These are phyloP conservation scores for Zygoascus tannicola DNA, from an alignment of 805 yeast genomes.

Conservation along the genomic window DNA sequence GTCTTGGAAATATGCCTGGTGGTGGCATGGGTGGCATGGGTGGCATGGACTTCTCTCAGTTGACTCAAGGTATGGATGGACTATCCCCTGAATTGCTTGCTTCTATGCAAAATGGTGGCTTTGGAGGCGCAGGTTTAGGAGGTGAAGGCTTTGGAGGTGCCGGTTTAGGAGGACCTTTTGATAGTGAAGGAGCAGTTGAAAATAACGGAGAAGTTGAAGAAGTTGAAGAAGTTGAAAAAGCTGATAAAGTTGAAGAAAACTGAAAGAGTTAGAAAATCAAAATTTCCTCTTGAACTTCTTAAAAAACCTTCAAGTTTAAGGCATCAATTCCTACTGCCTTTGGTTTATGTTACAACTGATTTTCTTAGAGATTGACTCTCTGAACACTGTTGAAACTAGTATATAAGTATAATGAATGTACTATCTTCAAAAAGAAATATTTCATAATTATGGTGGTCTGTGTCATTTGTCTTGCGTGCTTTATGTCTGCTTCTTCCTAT, in stretches of 20 bases:
- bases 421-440: too few species aligned
- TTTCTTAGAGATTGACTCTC: too few species aligned
- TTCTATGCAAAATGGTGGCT: background rate
- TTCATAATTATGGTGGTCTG: too few species aligned
- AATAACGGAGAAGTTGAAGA: background rate
- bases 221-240: slow-evolving; percentile 6
- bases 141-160: background rate
- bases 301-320: background rate
- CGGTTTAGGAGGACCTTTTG: background rate
- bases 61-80: slow-evolving; percentile 19
- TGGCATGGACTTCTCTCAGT: slow-evolving; percentile 31
- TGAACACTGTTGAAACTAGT: too few species aligned
- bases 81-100: background rate
- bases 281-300: background rate
- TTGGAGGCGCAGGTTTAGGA: slow-evolving; percentile 1
- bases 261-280: background rate
- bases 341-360: too few species aligned
- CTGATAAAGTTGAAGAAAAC: too few species aligned
- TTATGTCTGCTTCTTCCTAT: too few species aligned
- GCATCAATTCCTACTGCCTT: too few species aligned
- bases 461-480: too few species aligned
- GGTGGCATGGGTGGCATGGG: slow-evolving; percentile 29
- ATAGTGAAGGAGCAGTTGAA: background rate
- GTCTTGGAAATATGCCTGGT: slow-evolving; percentile 22
- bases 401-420: too few species aligned